Evolutionary conservation across 768 basidiomycete species (phyloP).

Genomic region (Dioszegia hungarica): DNA sequence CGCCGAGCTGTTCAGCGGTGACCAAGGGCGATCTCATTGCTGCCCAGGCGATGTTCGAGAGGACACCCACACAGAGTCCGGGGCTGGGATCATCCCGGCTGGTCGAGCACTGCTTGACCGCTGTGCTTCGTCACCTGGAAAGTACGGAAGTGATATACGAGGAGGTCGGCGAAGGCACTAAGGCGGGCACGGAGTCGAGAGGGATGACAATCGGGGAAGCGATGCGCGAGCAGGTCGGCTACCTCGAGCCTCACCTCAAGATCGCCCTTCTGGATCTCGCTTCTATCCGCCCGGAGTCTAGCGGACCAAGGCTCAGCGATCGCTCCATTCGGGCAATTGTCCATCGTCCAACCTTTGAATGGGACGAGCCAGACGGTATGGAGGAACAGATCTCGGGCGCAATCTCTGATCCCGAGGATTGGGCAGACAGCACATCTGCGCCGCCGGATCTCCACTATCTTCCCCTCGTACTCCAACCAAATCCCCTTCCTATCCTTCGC

Average conservation of each 20-base stretch:
- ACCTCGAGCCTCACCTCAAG: conserved; percentile 22
- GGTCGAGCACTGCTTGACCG: conserved; percentile 23
- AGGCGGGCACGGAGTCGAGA: not conserved
- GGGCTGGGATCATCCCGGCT: conserved; percentile 1
- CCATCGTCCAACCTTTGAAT: not conserved
- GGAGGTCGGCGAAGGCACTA: not conserved
- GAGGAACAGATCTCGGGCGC: no score
- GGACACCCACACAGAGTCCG: not conserved
- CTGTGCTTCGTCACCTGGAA: conserved; percentile 24
- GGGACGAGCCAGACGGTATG: no score
- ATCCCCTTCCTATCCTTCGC: conserved; percentile 16
- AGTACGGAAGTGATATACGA: conserved; percentile 6
- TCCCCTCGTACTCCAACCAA: conserved; percentile 24
- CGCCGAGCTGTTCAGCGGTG: no score
- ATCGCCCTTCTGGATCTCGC: conserved; percentile 13
- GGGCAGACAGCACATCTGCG: conserved; percentile 3
- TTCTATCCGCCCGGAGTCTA: conserved; percentile 13
- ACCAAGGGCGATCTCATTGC: not conserved
- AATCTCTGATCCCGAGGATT: not conserved
- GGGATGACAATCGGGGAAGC: conserved; percentile 14
- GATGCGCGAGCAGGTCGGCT: conserved; percentile 27
- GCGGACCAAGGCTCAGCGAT: conserved; percentile 13
- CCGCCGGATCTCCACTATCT: conserved; percentile 17
- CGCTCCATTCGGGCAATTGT: conserved; percentile 11
- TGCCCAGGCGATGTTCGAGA: not conserved